Base-by-base conservation (phyloP, 1,284 basidiomycete species). In the Leccinum solheimii region DNA sequence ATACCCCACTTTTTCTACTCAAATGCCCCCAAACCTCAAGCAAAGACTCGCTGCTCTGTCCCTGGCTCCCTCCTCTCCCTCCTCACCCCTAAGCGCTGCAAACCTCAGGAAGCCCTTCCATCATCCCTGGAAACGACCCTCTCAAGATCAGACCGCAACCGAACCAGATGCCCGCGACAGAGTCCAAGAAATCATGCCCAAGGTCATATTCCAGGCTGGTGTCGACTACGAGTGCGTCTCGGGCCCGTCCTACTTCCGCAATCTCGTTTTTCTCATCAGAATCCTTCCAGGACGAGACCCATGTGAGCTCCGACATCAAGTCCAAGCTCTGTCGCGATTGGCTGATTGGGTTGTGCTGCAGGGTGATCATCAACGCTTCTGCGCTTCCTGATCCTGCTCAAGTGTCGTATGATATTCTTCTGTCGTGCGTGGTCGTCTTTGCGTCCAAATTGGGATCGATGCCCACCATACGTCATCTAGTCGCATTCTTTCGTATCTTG, bases 141-240 rank as follows among this genome's bases (percentile, higher is more conserved):
- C 36, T 36, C 61, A 61, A n/a, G 60, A 66, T 62, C 61, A 58
- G 6, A 55, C 62, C 11, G 21, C 61, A 51, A 19, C 55, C 53
- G 72, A 72, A 43, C 63, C 66, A 3, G 70, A 75, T 62, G 80
- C 78, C 45, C 73, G 71, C 62, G 83, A 82, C 57, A 77, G 77
- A 61, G 75, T 90, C 16, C 85, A 90, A 69, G 82, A 87, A 19
- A 83, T 90, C 40, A 85, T 94, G 77, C 73, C 78, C 38, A 85
- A 79, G 70, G 79, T 94, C 76, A 91, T 94, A 56, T 93, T 91
- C 67, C 92, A 94, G 71, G 92, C 92, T 43, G 92, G 92, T 1
- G 90, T 94, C 59, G 92, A 94, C 76, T 93, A 86, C 69, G 92
- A 94, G 90, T 93, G 68, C 68, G 82, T 77, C 14, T 27, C 53